Conservation (phyloP, 495 filamentous ascomycete species). For the Clavariopsis aquatica region DNA sequence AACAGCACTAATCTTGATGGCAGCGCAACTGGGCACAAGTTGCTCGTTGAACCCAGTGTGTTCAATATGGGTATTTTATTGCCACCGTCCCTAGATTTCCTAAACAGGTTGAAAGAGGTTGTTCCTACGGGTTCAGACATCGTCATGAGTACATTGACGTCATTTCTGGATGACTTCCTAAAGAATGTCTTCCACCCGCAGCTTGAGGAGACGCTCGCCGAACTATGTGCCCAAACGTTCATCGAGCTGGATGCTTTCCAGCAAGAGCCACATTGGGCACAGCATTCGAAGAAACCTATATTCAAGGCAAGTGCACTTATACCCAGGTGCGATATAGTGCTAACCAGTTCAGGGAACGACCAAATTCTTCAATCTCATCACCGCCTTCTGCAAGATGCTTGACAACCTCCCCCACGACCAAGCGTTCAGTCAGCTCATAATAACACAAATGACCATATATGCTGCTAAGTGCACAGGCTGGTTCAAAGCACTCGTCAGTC, state of each 20-base stretch:
- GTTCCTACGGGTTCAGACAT: constrained; percentile 84
- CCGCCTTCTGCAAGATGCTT: constrained; percentile 90
- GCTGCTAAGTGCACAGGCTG: constrained; percentile 88
- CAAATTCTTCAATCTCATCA: constrained; percentile 82
- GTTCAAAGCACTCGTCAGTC: constrained; percentile 62
- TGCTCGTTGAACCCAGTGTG: constrained; percentile 90
- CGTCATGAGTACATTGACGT: constrained; percentile 81
- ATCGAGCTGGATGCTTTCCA: constrained; percentile 85
- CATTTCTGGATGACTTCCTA: constrained; percentile 96
- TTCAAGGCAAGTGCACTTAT: constrained; percentile 61
- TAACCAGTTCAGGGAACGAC: constrained; percentile 61
- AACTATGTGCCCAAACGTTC: constrained; percentile 79
- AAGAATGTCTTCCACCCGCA: constrained; percentile 98
- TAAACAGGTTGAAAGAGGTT: constrained; percentile 86
- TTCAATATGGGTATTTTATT: constrained; percentile 96
- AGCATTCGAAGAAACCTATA: constrained; percentile 75
- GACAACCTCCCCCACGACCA: constrained; percentile 95
- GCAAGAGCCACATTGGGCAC: constrained; percentile 78
- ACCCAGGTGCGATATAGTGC: neutral
- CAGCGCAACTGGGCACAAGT: constrained; percentile 73
- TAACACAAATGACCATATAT: constrained; percentile 85
- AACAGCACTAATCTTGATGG: constrained; percentile 56
- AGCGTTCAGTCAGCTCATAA: constrained; percentile 86
- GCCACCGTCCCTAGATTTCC: constrained; percentile 89
- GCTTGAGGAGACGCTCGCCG: constrained; percentile 89